Base-by-base conservation (phyloP, 2,329 filamentous ascomycete species). In the Curvularia sp. region DNA sequence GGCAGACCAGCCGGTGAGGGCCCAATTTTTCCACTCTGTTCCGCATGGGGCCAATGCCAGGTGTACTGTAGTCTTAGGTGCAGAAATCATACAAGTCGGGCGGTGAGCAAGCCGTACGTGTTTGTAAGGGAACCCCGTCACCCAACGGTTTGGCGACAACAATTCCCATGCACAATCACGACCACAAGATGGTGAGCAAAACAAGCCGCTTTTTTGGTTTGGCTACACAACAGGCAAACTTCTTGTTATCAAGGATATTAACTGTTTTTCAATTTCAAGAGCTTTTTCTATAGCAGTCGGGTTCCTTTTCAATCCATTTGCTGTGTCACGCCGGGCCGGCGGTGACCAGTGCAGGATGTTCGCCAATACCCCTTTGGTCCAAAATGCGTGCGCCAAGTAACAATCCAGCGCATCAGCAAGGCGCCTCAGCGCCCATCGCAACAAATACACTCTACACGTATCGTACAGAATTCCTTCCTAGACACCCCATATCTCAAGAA, bases 221-320 rank as follows among this genome's bases (percentile, higher is more conserved):
- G 28, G 10, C 30, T 7, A 24, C 41, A 8, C 13, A 12, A 4
- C 5, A 8, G 15, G 5, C 22, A 38, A 26, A 22, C 18, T 30
- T 3, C 26, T 6, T 42, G n/a, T 38, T 38, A 1, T 55, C 8
- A 53, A 53, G 52, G 26, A 53, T 71, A 71, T 71, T 30, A 69
- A 69, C 44, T 71, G 68, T 71, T 71, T 70, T 70, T 71, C 64
- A 70, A 71, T 71, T 72, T 68, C 50, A 66, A 50, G 54, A 60
- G 66, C 70, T 71, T 72, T 71, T 69, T 69, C 63, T 66, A 63
- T 66, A 62, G 60, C 57, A 58, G 53, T 64, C 58, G 56, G 55
- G 47, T 62, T 60, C 57, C 56, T 43, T 58, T 58, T 58, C 41
- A 55, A n/a, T 51, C 35, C 57, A 58, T 55, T 58, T 41, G 51